Base-by-base conservation (phyloP, 805 yeast genomes). In the Lipomyces mesembrius region DNA sequence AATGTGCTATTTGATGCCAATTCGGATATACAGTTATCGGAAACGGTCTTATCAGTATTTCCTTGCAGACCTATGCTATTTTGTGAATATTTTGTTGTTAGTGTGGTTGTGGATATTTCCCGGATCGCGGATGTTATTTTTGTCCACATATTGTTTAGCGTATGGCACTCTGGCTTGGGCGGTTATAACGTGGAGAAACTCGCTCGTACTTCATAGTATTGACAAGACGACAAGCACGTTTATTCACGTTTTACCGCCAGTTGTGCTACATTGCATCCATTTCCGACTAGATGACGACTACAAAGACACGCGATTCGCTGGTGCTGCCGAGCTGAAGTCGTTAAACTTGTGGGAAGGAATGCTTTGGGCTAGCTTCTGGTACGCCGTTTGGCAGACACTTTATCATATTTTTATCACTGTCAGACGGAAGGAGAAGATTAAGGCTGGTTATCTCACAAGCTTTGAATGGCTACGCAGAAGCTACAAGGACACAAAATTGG, bases 341-440 rank as follows among this genome's bases (percentile, higher is more conserved):
- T 91, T 97, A 95, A 85, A 88, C 72, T 83, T 91, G 59, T 76
- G 87, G 70, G 79, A 84, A 59, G 93, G 95, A 0, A 84, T 94
- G 29, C 68, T 89, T 2, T 86, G 89, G 85, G 92, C 98, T 0
- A 89, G 96, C 0, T 74, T 91, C 22, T 87, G 90, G 73, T 94
- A 94, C 76, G 84, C 93, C 70, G 78, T 90, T 9, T 94, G 99
- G 99, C 99, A 95, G 80, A 84, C 88, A 0, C 77, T 87, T 11
- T 94, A 94, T 78, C 98, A 93, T 78, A 92, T 91, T 78, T 94
- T 94, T 78, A 94, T 94, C 74, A 93, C 98, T 0, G 85, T 93
- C 66, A 85, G 86, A 62, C 83, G 87, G 62, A 88, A 91, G 46
- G 90, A 89, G 61, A 87, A 92, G 80, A 94, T 94, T 71, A 87